Base-by-base conservation (phyloP, 768 basidiomycete species). In the Coprinopsis cinerea region DNA sequence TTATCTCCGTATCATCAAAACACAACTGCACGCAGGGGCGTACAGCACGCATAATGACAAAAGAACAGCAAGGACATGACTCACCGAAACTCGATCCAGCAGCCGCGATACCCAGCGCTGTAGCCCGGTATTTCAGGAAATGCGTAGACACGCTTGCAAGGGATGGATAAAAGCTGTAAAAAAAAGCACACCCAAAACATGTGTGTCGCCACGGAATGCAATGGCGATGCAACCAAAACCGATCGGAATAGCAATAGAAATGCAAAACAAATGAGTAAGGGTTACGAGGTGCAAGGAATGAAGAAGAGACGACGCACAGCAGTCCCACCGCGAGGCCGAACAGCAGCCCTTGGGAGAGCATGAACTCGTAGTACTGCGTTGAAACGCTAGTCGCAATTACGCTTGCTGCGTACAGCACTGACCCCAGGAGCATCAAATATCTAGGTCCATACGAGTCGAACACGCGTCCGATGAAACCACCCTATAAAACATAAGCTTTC, bases 21-120 rank as follows among this genome's bases (percentile, higher is more conserved):
- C n/a, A n/a, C n/a, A n/a, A n/a, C n/a, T n/a, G n/a, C n/a, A n/a
- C n/a, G n/a, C n/a, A n/a, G n/a, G n/a, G n/a, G n/a, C n/a, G n/a
- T n/a, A n/a, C n/a, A n/a, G n/a, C n/a, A n/a, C n/a, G n/a, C n/a
- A n/a, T n/a, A n/a, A n/a, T n/a, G n/a, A n/a, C n/a, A n/a, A n/a
- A n/a, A n/a, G n/a, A n/a, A n/a, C n/a, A n/a, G n/a, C n/a, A n/a
- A n/a, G n/a, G n/a, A n/a, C 20, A 23, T 37, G 22, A 59, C 68
- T 48, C 44, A 81, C 83, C 83, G 49, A 78, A 61, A 49, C 83
- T 77, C 22, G 82, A 82, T n/a, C 88, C 88, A 27, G 85, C 78
- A 1, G 78, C 72, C 15, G 79, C 82, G 48, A 91, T 67, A 1
- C 88, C 88, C 30, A 85, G 67, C 0, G 88, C 85, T 1, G 87